Evolutionary conservation across 805 yeast genomes (phyloP), one percentile per base, ranked within the genome.

Genomic region (Candida taoyuanica): DNA sequence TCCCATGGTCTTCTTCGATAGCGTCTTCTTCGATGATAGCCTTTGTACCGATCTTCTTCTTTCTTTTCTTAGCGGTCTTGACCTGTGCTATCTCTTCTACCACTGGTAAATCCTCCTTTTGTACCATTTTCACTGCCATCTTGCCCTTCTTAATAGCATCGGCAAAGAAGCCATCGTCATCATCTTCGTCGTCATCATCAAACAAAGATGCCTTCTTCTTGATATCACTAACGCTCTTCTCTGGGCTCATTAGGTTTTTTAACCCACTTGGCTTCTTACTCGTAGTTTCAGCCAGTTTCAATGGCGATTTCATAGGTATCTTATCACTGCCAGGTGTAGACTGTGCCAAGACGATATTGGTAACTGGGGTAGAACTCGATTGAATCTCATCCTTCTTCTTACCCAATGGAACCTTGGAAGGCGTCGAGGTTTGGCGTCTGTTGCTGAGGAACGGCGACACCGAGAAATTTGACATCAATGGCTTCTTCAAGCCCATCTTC

Each of bases 131-230:
- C 18, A 13, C 18, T 16, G 2, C 17, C 25, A 7, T 8, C 17
- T 55, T 40, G 13, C 16, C 31, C 14, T 48, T 53, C 37, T 37
- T 47, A 3, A 50, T 37, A 5, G 48, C 26, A 9, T 38, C 31
- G 9, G 47, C 41, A 25, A 55, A 55, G 18, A 55, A 45, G 7
- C 40, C 23, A 31, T 54, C 59, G 19, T 53, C 55, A n/a, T 53
- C 58, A 15, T 55, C 58, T 3, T 47, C 52, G 3, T 52, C 61
- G 17, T 55, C 58, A 15, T 47, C 54, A 32, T 56, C 61, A 31
- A 53, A 57, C 12, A 52, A 20, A 3, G 59, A 49, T 4, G 44
- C 38, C 28, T 44, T 49, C 28, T 43, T 42, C n/a, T 12, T 28
- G 18, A 15, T 15, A 12, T 12, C 16, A 15, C n/a, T n/a, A n/a